Percentiles rank a stretch among this genome's conserved stretches.
Conservation (phyloP, 2,329 filamentous ascomycete genomes). For the Neonectria neomacrospora region DNA sequence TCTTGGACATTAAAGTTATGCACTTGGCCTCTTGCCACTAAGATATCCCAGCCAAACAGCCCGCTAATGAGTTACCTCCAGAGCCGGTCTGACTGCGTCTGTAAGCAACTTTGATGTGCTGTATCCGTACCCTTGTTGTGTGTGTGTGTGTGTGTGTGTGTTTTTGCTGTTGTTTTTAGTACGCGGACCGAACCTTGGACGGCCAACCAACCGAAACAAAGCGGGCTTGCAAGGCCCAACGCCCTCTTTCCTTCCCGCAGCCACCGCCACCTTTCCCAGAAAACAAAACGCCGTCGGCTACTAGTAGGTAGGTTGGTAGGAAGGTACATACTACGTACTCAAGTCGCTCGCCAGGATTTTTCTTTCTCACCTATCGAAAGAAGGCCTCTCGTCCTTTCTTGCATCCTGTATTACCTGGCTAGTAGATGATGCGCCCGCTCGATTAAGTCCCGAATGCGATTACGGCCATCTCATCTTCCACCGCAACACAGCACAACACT, state of each 20-base stretch:
- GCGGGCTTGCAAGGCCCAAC: constrained; percentile 9
- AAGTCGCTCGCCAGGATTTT: neutral
- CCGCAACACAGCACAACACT: neutral
- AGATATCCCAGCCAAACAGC: constrained; percentile 1
- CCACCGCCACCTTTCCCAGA: constrained; percentile 5
- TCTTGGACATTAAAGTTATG: constrained; percentile 26
- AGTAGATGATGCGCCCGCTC: neutral
- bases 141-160: too few species aligned
- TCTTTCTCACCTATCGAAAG: neutral
- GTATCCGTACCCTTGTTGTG: too few species aligned
- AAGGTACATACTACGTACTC: neutral
- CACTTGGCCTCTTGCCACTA: constrained; percentile 24
- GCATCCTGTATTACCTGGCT: neutral
- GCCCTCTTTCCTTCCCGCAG: constrained; percentile 22
- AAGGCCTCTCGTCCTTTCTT: neutral
- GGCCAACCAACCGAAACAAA: constrained; percentile 11
- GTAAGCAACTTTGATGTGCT: neutral
- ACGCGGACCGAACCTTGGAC: neutral
- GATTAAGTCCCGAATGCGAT: neutral
- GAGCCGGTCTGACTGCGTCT: too few species aligned
- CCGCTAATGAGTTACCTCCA: neutral
- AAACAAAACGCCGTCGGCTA: neutral
- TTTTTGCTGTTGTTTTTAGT: too few species aligned
- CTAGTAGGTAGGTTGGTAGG: too few species aligned
- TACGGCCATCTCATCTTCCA: neutral